Evolutionary conservation across 2,329 filamentous ascomycete genomes (phyloP), one percentile per base, ranked within the genome.

Genomic region (Penicillium verrucosum): DNA sequence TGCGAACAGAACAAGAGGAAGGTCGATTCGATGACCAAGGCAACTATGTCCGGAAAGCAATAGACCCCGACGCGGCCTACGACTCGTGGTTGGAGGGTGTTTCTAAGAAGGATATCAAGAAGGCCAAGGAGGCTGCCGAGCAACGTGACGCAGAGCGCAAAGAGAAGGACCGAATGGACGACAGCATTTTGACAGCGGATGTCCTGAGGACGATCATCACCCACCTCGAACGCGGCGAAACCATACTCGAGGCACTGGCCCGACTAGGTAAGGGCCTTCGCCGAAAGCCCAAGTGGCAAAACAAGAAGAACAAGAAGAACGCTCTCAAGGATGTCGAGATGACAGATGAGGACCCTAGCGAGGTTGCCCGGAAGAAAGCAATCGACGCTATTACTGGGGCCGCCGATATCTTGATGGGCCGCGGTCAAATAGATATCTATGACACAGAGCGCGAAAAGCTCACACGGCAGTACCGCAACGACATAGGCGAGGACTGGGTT

Each of bases 81-180:
- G 94, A 99, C 76, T 84, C 83, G 32, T 99, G 94, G 94, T 77
- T 99, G 21, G 89, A 96, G 43, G 94, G 94, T 0, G 79, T 97
- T 21, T 94, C 89, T 64, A 97, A 96, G 73, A 96, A 93, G 73
- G 92, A 97, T 57, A 96, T 97, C 81, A 89, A 86, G 70, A 87
- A 85, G 60, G 94, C 94, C 0, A 90, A 87, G 40, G 91, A 89
- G 61, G 94, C 94, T 4, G 89, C 94, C 54, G 89, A 96, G 68
- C 91, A 88, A 75, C 83, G 92, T 30, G 90, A 96, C 60, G 85
- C 85, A 1, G 92, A 95, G 68, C 81, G 86, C 51, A 84, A 89
- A 56, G 82, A 86, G 67, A 85, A 86, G 64, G 86, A 88, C 56
- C 82, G 88, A 27, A 84, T 86, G 57, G 88, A 95, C 56, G 93